phyloP scores from a whole-genome alignment of 208 protist genomes.

The Crithidia fasciculata region DNA sequence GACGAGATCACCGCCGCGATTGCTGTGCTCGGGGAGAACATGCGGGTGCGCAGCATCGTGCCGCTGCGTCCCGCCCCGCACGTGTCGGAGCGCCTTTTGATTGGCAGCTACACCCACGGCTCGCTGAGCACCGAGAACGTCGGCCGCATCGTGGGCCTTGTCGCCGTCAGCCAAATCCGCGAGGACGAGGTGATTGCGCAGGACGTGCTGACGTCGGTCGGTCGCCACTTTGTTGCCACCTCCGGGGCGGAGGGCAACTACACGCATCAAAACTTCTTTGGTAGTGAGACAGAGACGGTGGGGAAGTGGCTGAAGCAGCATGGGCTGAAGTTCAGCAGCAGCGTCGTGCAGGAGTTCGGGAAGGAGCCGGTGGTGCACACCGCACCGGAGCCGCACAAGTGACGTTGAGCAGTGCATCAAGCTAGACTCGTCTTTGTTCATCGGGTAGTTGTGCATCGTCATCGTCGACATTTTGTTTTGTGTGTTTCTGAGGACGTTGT shows the following conservation, averaged over 20 bases:
- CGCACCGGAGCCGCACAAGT: constrained; percentile 36
- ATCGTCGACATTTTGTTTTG: constrained; percentile 5
- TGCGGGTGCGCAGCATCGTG: constrained; percentile 62
- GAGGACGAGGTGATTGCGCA: constrained; percentile 35
- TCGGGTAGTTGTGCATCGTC: neutral
- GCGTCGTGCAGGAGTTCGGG: constrained; percentile 85
- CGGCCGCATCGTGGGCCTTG: constrained; percentile 80
- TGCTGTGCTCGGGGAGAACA: constrained; percentile 87
- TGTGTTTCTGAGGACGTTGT: no score
- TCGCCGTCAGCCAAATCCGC: constrained; percentile 59
- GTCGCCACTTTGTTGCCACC: constrained; percentile 85
- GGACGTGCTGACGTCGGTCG: constrained; percentile 64
- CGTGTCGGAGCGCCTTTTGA: constrained; percentile 54
- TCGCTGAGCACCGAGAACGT: constrained; percentile 54
- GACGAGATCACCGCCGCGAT: constrained; percentile 59
- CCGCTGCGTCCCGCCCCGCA: constrained; percentile 59
- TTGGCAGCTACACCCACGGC: constrained; percentile 85
- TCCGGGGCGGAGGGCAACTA: constrained; percentile 80
- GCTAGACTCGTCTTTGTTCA: neutral
- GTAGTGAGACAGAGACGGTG: constrained; percentile 65
- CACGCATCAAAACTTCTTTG: constrained; percentile 85
- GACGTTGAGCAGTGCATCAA: neutral
- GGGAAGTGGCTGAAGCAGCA: constrained; percentile 86
- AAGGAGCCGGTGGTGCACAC: constrained; percentile 86
- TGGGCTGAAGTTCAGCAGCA: constrained; percentile 73